Conservation (phyloP, 805 yeast species). For the Yarrowia keelungensis region DNA sequence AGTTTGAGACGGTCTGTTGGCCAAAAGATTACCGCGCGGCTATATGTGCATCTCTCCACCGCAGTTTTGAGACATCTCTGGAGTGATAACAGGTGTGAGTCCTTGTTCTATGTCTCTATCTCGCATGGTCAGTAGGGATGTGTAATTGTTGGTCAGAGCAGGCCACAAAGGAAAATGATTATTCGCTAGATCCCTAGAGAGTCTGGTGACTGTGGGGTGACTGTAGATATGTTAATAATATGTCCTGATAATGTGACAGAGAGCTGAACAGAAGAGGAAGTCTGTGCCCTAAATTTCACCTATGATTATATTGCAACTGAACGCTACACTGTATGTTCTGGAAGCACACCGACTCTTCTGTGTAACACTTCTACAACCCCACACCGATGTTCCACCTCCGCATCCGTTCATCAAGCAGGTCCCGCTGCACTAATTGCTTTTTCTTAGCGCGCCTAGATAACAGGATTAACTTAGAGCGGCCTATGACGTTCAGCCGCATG, state of each 20-base stretch:
- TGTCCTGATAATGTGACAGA: too few relatives aligned
- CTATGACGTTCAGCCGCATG: constrained; percentile 10
- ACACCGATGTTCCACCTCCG: not conserved
- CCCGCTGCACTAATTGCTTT: not conserved
- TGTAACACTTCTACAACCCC: not conserved
- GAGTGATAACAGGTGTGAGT: not conserved
- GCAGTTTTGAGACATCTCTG: not conserved
- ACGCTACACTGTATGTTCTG: too few relatives aligned
- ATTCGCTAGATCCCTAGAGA: not conserved
- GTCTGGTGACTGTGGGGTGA: too few relatives aligned
- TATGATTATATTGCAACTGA: too few relatives aligned
- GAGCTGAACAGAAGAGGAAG: too few relatives aligned
- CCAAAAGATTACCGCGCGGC: too few relatives aligned
- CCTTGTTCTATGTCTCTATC: not conserved
- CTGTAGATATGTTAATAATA: not conserved
- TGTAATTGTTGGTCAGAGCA: constrained; percentile 6
- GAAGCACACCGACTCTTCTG: too few relatives aligned
- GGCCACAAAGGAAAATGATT: not conserved
- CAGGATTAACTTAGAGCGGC: not conserved
- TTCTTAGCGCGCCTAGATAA: constrained; percentile 30
- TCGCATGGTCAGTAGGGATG: not conserved
- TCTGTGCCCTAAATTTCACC: too few relatives aligned
- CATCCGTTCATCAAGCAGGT: constrained; percentile 5
- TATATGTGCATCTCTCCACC: too few relatives aligned
- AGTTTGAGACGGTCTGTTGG: too few relatives aligned